A percentile compares a stretch with the other conserved stretches of the same genome.
These are phyloP conservation scores for Mortierella sp. DNA, from an alignment of 371 early-diverging fungal genomes.

Conservation along the genomic window DNA sequence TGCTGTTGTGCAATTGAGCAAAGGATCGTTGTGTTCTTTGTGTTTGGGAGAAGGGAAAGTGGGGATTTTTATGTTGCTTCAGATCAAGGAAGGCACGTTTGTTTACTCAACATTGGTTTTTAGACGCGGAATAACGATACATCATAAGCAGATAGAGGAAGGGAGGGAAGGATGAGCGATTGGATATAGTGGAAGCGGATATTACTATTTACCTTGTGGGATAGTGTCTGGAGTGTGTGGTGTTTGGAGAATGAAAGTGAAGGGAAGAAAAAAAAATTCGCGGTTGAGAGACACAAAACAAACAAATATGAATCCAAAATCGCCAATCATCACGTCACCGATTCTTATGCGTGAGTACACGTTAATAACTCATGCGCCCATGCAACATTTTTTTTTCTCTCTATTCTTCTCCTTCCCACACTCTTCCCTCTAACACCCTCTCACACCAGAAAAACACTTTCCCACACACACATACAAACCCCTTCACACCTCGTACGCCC, in stretches of 20 bases:
- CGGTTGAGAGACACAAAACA: too few species aligned
- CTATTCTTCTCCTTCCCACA: neutral
- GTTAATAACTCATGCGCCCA: too few species aligned
- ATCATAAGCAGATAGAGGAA: slow-evolving; percentile 9
- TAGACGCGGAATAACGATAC: slow-evolving; percentile 16
- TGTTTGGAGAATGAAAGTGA: too few species aligned
- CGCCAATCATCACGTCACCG: too few species aligned
- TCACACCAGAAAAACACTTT: neutral
- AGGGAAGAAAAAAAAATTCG: too few species aligned
- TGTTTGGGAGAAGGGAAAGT: neutral
- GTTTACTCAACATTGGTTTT: slow-evolving; percentile 12
- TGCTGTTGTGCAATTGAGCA: too few species aligned
- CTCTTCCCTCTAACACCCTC: neutral
- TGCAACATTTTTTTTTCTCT: neutral
- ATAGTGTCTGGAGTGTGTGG: neutral
- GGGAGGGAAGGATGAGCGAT: neutral
- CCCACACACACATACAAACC: neutral
- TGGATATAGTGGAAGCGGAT: neutral
- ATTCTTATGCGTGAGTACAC: too few species aligned
- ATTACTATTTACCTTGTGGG: neutral
- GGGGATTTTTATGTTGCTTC: neutral
- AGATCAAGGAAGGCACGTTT: slow-evolving; percentile 16
- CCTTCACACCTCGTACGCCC: too few species aligned
- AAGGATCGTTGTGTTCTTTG: too few species aligned
- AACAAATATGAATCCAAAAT: too few species aligned